phyloP scores from a whole-genome alignment of 495 filamentous ascomycete genomes.

The Aspergillus steynii region DNA sequence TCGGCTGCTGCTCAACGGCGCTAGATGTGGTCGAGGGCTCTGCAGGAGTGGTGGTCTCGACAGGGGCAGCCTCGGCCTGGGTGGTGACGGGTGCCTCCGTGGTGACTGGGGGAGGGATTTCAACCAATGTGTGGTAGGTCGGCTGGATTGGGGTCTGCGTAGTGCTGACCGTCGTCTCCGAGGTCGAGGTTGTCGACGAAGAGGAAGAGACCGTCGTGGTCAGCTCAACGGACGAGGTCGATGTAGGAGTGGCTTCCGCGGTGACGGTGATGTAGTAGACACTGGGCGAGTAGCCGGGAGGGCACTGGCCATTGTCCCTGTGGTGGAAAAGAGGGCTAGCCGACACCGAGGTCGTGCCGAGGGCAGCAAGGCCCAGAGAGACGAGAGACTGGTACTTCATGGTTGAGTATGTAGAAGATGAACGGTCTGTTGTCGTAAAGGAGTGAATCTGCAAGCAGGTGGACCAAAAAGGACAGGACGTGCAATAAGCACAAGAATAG shows the following conservation, averaged over 20 bases:
- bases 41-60: constrained; percentile 17
- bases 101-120: constrained; percentile 4
- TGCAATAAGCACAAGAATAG: constrained; percentile 21
- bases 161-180: neutral
- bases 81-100: constrained; percentile 10
- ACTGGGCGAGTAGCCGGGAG: constrained; percentile 31
- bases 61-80: constrained; percentile 9
- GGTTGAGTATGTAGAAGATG: constrained; percentile 4
- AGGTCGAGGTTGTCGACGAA: constrained; percentile 5
- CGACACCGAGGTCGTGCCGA: constrained; percentile 31
- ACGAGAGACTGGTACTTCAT: constrained; percentile 39
- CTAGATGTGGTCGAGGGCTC: constrained; percentile 13
- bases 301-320: constrained; percentile 27
- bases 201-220: constrained; percentile 17
- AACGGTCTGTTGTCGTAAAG: neutral
- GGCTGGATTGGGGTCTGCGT: constrained; percentile 1
- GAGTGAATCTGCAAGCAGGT: constrained; percentile 9
- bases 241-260: constrained; percentile 23
- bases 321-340: constrained; percentile 24
- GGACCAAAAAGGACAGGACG: constrained; percentile 25
- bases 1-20: neutral
- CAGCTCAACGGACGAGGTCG: constrained; percentile 18
- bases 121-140: constrained; percentile 1
- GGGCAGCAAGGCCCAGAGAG: constrained; percentile 30
- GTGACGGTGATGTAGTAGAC: constrained; percentile 27